Base-by-base conservation (phyloP, 768 basidiomycete species). In the Collybia sp. region DNA sequence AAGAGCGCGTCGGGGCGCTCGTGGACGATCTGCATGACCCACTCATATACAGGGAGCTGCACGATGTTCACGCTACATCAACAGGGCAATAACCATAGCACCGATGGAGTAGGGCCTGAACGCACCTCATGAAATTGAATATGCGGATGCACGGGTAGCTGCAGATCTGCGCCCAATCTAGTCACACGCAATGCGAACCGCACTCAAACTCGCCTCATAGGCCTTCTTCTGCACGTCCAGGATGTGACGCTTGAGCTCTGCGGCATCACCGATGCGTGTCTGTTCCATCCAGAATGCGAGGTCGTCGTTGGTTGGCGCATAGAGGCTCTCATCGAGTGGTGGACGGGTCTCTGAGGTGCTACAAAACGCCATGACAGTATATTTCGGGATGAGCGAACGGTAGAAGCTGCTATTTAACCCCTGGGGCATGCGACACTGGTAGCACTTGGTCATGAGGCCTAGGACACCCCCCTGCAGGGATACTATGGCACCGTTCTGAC, bases 61-160 rank as follows among this genome's bases (percentile, higher is more conserved):
- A 56, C 49, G 34, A 65, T 66, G 48, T 60, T 63, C 9, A 58
- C 39, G 35, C 35, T 37, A 37, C 25, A 25, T 25, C 25, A 25
- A n/a, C n/a, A n/a, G n/a, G n/a, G n/a, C n/a, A n/a, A n/a, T n/a
- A n/a, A n/a, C n/a, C n/a, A n/a, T n/a, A 37, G 13, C 4, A n/a
- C n/a, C n/a, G n/a, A n/a, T n/a, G 40, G 38, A 36, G 20, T 2
- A n/a, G 8, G n/a, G 16, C 37, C 17, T 3, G 6, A n/a, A 37
- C 43, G 2, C 43, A 66, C 65, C 48, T 61, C 12, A 53, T 50
- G 50, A 65, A 69, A 3, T 53, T 48, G 45, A 64, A 63, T 17
- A 50, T 49, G 6, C 53, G 60, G 31, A 67, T 67, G 44, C 63
- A 68, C 6, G 65, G 61, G 38, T 66, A 66, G 2, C 52, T 51